These are phyloP conservation scores for Ettlia oleoabundans DNA, from an alignment of 139 green algal species.

Conservation along the genomic window DNA sequence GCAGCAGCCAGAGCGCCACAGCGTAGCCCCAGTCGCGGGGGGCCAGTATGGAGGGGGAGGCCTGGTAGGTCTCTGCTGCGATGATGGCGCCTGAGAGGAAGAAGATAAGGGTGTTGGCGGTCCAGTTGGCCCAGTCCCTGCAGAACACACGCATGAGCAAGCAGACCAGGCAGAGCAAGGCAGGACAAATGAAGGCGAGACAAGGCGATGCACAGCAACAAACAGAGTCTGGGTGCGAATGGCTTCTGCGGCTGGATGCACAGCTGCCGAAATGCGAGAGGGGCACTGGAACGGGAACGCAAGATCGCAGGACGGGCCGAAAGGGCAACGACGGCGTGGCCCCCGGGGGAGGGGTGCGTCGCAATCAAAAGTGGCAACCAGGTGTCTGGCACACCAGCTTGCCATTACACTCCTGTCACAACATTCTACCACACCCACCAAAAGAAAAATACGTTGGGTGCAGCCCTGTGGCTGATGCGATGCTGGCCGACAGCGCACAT, in stretches of 20 bases:
- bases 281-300: no score
- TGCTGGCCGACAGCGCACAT: constrained; percentile 55
- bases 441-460: constrained; percentile 57
- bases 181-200: no score
- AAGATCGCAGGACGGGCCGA: no score
- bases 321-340: no score
- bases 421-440: constrained; percentile 54
- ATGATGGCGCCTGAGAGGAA: constrained; percentile 69
- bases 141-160: background rate
- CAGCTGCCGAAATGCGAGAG: no score
- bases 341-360: no score
- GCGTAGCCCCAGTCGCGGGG: constrained; percentile 55
- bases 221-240: background rate
- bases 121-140: constrained; percentile 63
- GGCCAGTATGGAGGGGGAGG: constrained; percentile 2
- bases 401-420: no score
- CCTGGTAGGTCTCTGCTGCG: constrained; percentile 42
- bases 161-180: background rate
- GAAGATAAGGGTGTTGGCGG: constrained; percentile 83
- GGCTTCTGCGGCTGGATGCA: background rate
- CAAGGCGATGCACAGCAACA: background rate
- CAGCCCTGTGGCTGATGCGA: constrained; percentile 49
- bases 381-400: no score
- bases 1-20: constrained; percentile 54
- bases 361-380: no score